Conservation (phyloP, 257 asterid species). For the Misopates orontium region DNA sequence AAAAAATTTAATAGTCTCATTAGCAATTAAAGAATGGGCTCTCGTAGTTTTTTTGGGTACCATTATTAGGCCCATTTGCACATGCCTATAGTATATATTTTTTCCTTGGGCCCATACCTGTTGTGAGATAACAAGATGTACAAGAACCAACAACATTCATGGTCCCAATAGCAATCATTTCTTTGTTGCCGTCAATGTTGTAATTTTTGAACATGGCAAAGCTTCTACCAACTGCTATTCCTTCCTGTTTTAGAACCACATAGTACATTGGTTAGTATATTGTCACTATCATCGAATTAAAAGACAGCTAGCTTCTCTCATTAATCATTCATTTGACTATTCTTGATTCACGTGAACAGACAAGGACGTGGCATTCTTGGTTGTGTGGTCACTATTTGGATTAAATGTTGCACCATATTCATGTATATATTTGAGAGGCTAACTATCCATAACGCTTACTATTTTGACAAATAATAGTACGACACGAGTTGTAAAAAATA, state of each 20-base stretch:
- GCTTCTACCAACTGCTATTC: slow-evolving; percentile 95
- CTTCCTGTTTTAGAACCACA: slow-evolving; percentile 62
- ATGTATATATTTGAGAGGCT: too few species aligned
- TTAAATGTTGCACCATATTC: too few species aligned
- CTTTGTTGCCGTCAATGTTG: slow-evolving; percentile 95
- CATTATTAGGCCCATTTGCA: background rate
- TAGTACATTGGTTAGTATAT: background rate
- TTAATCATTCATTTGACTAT: background rate
- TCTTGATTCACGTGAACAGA: background rate
- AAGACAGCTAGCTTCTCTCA: too few species aligned
- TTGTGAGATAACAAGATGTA: slow-evolving; percentile 89
- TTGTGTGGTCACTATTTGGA: too few species aligned
- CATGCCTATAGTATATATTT: too few species aligned
- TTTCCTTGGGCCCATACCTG: slow-evolving; percentile 43
- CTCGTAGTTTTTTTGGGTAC: too few species aligned
- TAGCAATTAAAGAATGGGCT: background rate
- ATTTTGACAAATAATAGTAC: too few species aligned
- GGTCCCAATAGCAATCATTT: slow-evolving; percentile 91
- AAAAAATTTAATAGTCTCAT: background rate
- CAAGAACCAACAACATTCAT: slow-evolving; percentile 94
- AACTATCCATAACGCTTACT: too few species aligned
- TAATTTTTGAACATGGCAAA: slow-evolving; percentile 92
- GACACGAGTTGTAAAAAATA: too few species aligned
- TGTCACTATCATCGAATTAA: background rate
- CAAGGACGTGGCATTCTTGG: background rate